Base-by-base conservation (phyloP, 768 basidiomycete genomes). In the Phylloporus scabripes region DNA sequence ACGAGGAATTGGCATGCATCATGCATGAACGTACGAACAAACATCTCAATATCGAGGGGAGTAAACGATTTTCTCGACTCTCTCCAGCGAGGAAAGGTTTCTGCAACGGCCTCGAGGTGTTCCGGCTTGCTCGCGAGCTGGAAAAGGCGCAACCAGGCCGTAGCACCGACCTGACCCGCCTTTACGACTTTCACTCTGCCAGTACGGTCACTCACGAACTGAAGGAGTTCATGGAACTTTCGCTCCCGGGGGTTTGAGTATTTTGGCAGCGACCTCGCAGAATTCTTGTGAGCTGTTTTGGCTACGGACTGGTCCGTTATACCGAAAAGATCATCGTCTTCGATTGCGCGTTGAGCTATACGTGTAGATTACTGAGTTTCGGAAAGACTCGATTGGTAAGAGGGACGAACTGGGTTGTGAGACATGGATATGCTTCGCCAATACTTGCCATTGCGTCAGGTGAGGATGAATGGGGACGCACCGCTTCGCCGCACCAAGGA, bases 61-160 rank as follows among this genome's bases (percentile, higher is more conserved):
- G 63, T 63, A 48, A 81, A 74, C 26, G 60, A 59, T 42, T 72
- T 62, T 14, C 74, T 68, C 0, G 67, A 63, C 32, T 74, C 77
- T 52, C 69, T 72, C 76, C 77, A 83, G 11, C 56, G 64, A 0
- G 82, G 76, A 37, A 84, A 70, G 37, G 75, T 46, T 24, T 73
- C 72, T 10, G 64, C 67, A 6, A 82, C 66, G 41, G 64, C 61
- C 46, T 71, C 71, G 7, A 85, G 64, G 49, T 84, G 74, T 49
- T 75, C 74, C 43, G 72, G 63, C 10, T 73, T 75, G 48, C 56
- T 68, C 9, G 80, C 78, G 38, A 82, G 70, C 48, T 72, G 69
- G 24, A 83, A 68, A 14, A 82, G 65, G 28, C 76, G 72, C 20
- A 71, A 52, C 79, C 80, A 82, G 2, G 74, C 70, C 12, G 70